Evolutionary conservation across 345 rosid genomes (phyloP).

Genomic region (Balakata baccata): DNA sequence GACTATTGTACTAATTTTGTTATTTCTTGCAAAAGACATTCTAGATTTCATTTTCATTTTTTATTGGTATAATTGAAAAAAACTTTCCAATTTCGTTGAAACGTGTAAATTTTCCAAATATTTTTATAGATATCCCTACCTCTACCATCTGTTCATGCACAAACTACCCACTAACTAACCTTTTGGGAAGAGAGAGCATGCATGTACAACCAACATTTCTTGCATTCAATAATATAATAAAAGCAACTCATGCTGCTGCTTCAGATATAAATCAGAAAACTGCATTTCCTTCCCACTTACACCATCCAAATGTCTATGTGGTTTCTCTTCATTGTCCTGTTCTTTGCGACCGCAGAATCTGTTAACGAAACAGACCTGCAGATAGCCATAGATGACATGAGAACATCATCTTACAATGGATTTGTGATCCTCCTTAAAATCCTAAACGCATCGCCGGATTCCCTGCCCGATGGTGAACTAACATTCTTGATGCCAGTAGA

Average conservation of each 20-base stretch:
- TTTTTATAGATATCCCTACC: too few species aligned
- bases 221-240: neutral
- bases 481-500: slow-evolving; percentile 41
- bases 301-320: slow-evolving; percentile 20
- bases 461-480: slow-evolving; percentile 14
- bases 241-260: neutral
- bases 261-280: neutral
- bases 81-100: too few species aligned
- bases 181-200: neutral
- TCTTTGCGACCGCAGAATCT: slow-evolving; percentile 5
- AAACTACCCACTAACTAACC: slow-evolving; percentile 16
- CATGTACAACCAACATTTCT: neutral
- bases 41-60: too few species aligned
- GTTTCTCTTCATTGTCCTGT: slow-evolving; percentile 29
- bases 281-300: neutral
- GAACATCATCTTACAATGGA: slow-evolving; percentile 36
- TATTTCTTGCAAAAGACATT: too few species aligned
- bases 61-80: too few species aligned
- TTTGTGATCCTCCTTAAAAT: slow-evolving; percentile 45
- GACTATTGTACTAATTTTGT: too few species aligned
- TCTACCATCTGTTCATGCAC: neutral
- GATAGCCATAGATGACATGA: slow-evolving; percentile 38
- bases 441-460: slow-evolving; percentile 10
- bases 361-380: slow-evolving; percentile 32
- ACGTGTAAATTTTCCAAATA: too few species aligned